A percentile compares a stretch with the other conserved stretches of the same genome.
These are phyloP conservation scores for Flaveria brownii DNA, from an alignment of 129 eudicot genomes.

Conservation along the genomic window DNA sequence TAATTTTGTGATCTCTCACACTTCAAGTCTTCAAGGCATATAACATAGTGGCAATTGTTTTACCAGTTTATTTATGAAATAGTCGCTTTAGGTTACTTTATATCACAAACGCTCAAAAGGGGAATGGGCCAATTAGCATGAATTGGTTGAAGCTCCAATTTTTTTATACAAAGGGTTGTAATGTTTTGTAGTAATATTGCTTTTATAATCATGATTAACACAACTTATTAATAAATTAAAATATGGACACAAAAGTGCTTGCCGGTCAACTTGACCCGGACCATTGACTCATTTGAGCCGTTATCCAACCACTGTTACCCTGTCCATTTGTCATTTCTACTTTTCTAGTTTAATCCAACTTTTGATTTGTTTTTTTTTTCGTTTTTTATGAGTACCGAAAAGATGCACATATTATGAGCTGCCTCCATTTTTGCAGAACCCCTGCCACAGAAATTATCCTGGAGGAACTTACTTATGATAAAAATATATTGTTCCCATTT, in stretches of 20 bases:
- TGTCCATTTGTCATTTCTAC: neutral
- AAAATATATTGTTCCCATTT: conserved; percentile 57
- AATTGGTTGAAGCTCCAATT: neutral
- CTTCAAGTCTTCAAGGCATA: neutral
- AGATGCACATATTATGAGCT: neutral
- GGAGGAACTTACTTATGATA: conserved; percentile 75
- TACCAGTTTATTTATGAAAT: neutral
- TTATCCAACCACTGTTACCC: neutral
- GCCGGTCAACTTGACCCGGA: neutral
- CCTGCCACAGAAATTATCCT: conserved; percentile 69
- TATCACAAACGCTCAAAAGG: neutral
- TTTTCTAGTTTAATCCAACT: neutral
- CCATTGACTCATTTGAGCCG: neutral
- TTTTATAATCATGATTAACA: neutral
- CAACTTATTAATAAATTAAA: neutral
- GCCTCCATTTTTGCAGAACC: conserved; percentile 53
- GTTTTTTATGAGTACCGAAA: neutral
- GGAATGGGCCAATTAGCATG: conserved; percentile 4
- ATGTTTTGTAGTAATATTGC: neutral
- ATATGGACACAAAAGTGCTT: neutral
- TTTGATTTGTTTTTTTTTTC: neutral
- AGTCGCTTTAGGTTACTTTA: neutral
- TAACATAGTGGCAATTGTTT: neutral
- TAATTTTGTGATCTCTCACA: neutral
- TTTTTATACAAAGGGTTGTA: neutral